Evolutionary conservation across 2,329 filamentous ascomycete genomes (phyloP), one percentile per base, ranked within the genome.

Genomic region (Nemania abortiva): DNA sequence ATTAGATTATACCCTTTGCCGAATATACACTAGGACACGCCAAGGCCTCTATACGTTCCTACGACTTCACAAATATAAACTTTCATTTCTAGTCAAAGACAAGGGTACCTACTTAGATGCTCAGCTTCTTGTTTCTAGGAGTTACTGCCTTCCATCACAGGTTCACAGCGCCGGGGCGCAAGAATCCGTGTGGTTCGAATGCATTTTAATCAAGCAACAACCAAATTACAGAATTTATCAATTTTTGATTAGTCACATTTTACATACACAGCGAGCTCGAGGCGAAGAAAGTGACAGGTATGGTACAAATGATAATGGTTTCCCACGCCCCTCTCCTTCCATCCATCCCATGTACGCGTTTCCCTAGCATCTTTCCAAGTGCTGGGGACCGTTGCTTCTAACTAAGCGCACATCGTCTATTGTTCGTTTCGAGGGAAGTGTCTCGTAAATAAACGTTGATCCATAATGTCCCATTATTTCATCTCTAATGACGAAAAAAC

Each of bases 251-350:
- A 54, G 37, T 63, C 63, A 69, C 59, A 61, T 69, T 70, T 68
- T 70, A 72, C 69, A 71, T 72, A 67, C 65, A 70, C 61, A 63
- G 61, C 61, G 58, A 56, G 57, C 45, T 24, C 31, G 24, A 15
- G 53, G 42, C 50, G 56, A 22, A 61, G 45, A 52, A 63, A 52
- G 57, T 50, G 62, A 50, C 56, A 70, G 58, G 67, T 72, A 72
- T 72, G 68, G 50, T 72, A 72, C 70, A 72, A 67, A 68, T 64
- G 52, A 62, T 69, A 45, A 47, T 55, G 31, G 45, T 57, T 20
- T 63, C 52, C 39, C 49, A 42, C 31, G 42, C 59, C 34, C 34
- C n/a, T 53, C n/a, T 57, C 56, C 39, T 22, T 55, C 59, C 56
- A n/a, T n/a, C n/a, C n/a, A n/a, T n/a, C 57, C 55, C 54, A 42